phyloP scores from a whole-genome alignment of 495 filamentous ascomycete genomes.

The Parathielavia appendiculata region DNA sequence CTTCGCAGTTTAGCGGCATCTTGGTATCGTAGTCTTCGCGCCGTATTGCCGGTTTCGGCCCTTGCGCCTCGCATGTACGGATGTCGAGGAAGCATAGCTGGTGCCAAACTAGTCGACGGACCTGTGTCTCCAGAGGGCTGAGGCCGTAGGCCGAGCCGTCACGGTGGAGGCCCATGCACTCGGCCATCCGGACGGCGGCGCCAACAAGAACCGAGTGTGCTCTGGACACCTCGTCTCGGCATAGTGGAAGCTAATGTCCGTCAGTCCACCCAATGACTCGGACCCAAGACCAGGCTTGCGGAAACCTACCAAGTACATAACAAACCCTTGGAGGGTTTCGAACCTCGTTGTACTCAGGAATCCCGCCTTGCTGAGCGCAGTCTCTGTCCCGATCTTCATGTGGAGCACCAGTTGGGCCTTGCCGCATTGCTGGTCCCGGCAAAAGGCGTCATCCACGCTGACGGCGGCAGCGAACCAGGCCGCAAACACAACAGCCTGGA shows the following conservation, averaged over 20 bases:
- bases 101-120: slow-evolving; percentile 74
- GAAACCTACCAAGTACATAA: slow-evolving; percentile 61
- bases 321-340: slow-evolving; percentile 67
- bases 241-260: slow-evolving; percentile 56
- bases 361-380: slow-evolving; percentile 57
- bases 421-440: slow-evolving; percentile 44
- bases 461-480: slow-evolving; percentile 63
- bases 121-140: slow-evolving; percentile 61
- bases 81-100: slow-evolving; percentile 71
- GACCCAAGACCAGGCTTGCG: background rate
- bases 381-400: slow-evolving; percentile 60
- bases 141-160: slow-evolving; percentile 62
- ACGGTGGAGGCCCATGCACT: slow-evolving; percentile 71
- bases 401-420: slow-evolving; percentile 52
- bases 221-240: slow-evolving; percentile 62
- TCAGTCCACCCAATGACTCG: slow-evolving; percentile 11
- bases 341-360: slow-evolving; percentile 65
- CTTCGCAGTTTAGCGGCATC: slow-evolving; percentile 62
- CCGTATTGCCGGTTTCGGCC: slow-evolving; percentile 61
- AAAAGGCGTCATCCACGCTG: slow-evolving; percentile 51
- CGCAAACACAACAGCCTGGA: slow-evolving; percentile 62
- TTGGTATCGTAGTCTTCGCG: slow-evolving; percentile 66
- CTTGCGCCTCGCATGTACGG: slow-evolving; percentile 69
- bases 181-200: slow-evolving; percentile 64
- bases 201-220: slow-evolving; percentile 66